Conservation (phyloP, 2,329 filamentous ascomycete genomes). For the Verticillium albo-atrum region DNA sequence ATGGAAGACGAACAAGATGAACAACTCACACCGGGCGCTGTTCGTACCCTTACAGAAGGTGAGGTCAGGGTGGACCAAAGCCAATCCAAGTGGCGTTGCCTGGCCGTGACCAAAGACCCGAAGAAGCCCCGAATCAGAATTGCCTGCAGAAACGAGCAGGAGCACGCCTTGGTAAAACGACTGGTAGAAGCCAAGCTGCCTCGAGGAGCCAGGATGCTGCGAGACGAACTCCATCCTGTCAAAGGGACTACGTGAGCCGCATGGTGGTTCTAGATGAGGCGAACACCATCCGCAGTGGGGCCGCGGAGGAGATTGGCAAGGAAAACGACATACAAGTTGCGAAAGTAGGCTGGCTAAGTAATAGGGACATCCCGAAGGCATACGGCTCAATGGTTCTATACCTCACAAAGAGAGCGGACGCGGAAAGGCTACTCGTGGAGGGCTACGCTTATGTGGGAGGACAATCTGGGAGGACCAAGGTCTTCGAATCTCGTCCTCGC, state of each 20-base stretch:
- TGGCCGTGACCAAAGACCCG: neutral
- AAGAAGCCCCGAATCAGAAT: constrained; percentile 1
- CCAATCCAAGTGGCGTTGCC: neutral
- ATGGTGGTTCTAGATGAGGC: constrained; percentile 15
- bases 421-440: constrained; percentile 11
- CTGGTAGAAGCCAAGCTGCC: constrained; percentile 8
- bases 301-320: constrained; percentile 11
- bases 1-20: neutral
- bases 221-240: constrained; percentile 17
- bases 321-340: constrained; percentile 18
- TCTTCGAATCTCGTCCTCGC: constrained; percentile 15
- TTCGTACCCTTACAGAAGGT: neutral
- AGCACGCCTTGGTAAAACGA: constrained; percentile 7
- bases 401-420: constrained; percentile 14
- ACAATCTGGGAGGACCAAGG: constrained; percentile 11
- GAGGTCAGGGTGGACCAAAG: neutral
- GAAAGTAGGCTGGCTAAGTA: constrained; percentile 20
- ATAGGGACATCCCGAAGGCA: constrained; percentile 12
- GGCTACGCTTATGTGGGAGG: constrained; percentile 16
- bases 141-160: constrained; percentile 2
- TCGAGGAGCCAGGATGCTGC: constrained; percentile 12
- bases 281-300: constrained; percentile 7
- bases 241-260: constrained; percentile 17
- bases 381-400: constrained; percentile 19
- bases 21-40: neutral